Percentiles rank a stretch among this genome's conserved stretches.
phyloP scores from a whole-genome alignment of 1,139 yeast genomes.

The Casaregolazyma lundiana region DNA sequence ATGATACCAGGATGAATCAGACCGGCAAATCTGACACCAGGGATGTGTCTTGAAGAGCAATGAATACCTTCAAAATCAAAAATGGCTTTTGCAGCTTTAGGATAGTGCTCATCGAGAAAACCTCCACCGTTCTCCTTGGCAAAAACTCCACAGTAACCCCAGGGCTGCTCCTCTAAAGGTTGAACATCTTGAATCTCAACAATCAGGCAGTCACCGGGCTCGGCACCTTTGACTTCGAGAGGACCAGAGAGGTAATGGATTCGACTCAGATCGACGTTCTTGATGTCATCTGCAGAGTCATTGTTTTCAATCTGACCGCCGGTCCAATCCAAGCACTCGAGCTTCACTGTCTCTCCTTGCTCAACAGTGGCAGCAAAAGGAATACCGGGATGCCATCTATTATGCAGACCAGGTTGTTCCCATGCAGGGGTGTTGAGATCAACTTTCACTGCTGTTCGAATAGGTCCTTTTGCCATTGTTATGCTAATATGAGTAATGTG shows the following conservation, averaged over 20 bases:
- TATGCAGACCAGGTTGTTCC: constrained; percentile 45
- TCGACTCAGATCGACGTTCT: constrained; percentile 40
- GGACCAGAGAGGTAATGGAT: constrained; percentile 50
- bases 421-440: constrained; percentile 43
- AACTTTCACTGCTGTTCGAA: constrained; percentile 32
- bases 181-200: constrained; percentile 50
- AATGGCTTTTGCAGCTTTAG: constrained; percentile 48
- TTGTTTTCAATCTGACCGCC: constrained; percentile 47
- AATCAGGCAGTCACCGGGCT: constrained; percentile 46
- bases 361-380: constrained; percentile 39
- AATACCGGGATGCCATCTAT: constrained; percentile 51
- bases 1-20: constrained; percentile 47
- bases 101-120: constrained; percentile 44
- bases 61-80: constrained; percentile 50
- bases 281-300: constrained; percentile 46
- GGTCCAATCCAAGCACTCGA: constrained; percentile 52
- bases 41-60: constrained; percentile 44
- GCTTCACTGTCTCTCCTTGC: constrained; percentile 42
- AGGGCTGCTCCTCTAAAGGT: constrained; percentile 47
- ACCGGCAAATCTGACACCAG: constrained; percentile 41
- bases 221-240: constrained; percentile 41
- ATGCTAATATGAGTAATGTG: background rate
- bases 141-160: constrained; percentile 50
- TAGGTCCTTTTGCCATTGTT: constrained; percentile 12
- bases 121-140: constrained; percentile 49